phyloP scores from a whole-genome alignment of 1,284 basidiomycete genomes.

The Cryptococcus amylolentus region DNA sequence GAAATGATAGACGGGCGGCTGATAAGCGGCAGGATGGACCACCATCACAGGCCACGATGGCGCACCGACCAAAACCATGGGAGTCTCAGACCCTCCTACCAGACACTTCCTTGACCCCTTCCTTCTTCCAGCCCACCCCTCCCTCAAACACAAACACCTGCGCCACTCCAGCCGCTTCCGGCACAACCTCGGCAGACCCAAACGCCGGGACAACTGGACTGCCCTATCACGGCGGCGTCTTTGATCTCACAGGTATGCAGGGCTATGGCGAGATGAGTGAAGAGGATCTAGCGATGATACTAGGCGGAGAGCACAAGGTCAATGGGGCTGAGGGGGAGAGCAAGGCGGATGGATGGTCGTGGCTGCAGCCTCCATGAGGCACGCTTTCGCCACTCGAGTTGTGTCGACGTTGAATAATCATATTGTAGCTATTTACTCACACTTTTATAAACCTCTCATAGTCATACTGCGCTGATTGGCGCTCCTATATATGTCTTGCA shows the following conservation, averaged over 20 bases:
- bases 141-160: too few species aligned
- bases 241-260: background rate
- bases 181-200: background rate
- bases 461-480: too few species aligned
- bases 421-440: too few species aligned
- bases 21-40: slow-evolving; percentile 8
- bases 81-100: slow-evolving; percentile 2
- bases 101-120: background rate
- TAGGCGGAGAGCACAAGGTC: background rate
- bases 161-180: background rate
- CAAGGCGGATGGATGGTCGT: too few species aligned
- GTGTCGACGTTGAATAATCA: too few species aligned
- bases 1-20: background rate
- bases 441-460: too few species aligned
- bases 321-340: background rate
- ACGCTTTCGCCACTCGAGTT: too few species aligned
- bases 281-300: background rate
- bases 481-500: too few species aligned
- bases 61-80: slow-evolving; percentile 23
- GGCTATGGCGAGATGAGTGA: background rate
- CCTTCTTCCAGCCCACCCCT: background rate
- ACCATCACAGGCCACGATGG: slow-evolving; percentile 15
- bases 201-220: too few species aligned
- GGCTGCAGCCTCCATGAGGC: too few species aligned
- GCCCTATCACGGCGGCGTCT: too few species aligned